A percentile compares a stretch with the other conserved stretches of the same genome.
phyloP scores from a whole-genome alignment of 352 stramenopile genomes.

The Globisporangium middletonii region DNA sequence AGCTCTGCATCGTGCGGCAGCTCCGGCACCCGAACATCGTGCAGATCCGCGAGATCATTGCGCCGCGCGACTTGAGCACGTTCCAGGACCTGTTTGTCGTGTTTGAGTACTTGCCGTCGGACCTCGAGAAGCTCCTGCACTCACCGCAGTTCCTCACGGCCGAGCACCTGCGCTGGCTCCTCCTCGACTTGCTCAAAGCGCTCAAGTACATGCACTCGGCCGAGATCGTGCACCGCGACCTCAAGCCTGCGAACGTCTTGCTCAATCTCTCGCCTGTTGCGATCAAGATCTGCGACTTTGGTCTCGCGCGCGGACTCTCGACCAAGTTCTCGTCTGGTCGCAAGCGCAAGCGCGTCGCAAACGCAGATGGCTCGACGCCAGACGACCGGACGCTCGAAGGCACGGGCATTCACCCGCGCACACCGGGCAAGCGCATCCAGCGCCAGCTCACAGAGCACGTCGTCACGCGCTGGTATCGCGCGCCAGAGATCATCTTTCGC shows the following conservation, averaged over 20 bases:
- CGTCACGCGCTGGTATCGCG: constrained; percentile 94
- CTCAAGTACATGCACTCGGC: constrained; percentile 89
- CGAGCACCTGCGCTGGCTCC: constrained; percentile 79
- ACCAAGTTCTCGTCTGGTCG: constrained; percentile 43
- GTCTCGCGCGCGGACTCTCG: constrained; percentile 64
- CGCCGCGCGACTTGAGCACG: constrained; percentile 55
- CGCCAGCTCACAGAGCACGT: constrained; percentile 94
- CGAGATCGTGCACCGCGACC: constrained; percentile 85
- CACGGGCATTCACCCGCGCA: constrained; percentile 62
- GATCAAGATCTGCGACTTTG: constrained; percentile 87
- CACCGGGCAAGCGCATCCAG: constrained; percentile 71
- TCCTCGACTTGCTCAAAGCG: constrained; percentile 80
- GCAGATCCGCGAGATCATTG: constrained; percentile 83
- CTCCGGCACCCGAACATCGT: constrained; percentile 85
- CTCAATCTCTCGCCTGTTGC: constrained; percentile 81
- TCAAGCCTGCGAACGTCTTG: constrained; percentile 87
- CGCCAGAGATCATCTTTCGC: constrained; percentile 92
- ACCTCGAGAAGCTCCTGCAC: constrained; percentile 82
- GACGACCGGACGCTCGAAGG: constrained; percentile 61
- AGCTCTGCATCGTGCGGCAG: constrained; percentile 80
- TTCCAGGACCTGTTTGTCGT: constrained; percentile 86
- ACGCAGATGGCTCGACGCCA: constrained; percentile 29
- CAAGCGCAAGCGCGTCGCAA: constrained; percentile 48
- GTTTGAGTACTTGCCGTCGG: constrained; percentile 81
- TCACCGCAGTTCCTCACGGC: constrained; percentile 82